phyloP scores from a whole-genome alignment of 1,284 basidiomycete genomes.

The Microbotryomycetes sp. region DNA sequence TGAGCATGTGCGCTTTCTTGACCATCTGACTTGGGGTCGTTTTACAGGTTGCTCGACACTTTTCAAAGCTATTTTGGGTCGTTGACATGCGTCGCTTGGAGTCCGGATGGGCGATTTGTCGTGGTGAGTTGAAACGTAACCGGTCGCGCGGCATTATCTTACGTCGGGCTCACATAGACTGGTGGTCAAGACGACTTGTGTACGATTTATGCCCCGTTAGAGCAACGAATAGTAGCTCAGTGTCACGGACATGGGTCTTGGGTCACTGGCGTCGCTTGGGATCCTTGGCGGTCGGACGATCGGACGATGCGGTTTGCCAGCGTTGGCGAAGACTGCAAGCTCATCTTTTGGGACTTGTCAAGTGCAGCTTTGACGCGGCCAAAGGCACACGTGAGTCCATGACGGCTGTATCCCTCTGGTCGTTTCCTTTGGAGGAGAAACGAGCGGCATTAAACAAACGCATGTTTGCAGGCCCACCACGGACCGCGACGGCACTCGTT shows the following conservation, averaged over 20 bases:
- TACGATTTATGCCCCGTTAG: slow-evolving; percentile 84
- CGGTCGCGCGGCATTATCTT: background rate
- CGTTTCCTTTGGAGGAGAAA: background rate
- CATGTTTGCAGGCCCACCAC: slow-evolving; percentile 2
- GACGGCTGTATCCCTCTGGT: background rate
- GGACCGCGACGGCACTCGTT: slow-evolving; percentile 16
- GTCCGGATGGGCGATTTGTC: slow-evolving; percentile 87
- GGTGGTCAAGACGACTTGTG: slow-evolving; percentile 91
- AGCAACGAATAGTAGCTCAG: slow-evolving; percentile 84
- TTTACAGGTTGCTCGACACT: slow-evolving; percentile 68
- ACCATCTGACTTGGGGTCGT: background rate
- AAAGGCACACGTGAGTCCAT: slow-evolving; percentile 49
- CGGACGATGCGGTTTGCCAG: slow-evolving; percentile 62
- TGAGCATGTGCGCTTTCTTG: background rate
- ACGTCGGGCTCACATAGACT: slow-evolving; percentile 45
- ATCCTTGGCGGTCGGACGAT: slow-evolving; percentile 73
- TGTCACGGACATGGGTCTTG: slow-evolving; percentile 96
- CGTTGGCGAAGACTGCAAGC: slow-evolving; percentile 88
- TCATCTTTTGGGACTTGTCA: slow-evolving; percentile 92
- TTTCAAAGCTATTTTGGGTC: slow-evolving; percentile 89
- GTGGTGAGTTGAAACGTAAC: slow-evolving; percentile 50
- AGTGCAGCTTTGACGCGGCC: slow-evolving; percentile 66
- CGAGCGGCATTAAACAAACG: too few species aligned
- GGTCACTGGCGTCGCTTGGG: slow-evolving; percentile 81
- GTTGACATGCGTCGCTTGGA: slow-evolving; percentile 83